phyloP scores from a whole-genome alignment of 148 eudicot genomes.

The Beta vulgaris region DNA sequence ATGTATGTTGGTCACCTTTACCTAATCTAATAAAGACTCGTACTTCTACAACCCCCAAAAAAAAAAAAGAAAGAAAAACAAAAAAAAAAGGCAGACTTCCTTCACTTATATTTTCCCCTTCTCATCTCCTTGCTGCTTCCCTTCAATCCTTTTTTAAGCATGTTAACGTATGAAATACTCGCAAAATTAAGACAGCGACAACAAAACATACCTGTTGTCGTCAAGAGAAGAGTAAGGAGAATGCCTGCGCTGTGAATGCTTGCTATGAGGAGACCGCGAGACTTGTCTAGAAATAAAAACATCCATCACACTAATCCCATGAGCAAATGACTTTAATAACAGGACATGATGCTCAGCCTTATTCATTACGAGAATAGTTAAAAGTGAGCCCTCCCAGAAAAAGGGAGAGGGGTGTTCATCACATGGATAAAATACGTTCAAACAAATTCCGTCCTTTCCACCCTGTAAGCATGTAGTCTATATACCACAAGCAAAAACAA shows the following conservation, averaged over 20 bases:
- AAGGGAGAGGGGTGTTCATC: not conserved
- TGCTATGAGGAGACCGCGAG: constrained; percentile 97
- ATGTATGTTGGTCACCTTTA: not conserved
- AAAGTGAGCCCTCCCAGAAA: constrained; percentile 14
- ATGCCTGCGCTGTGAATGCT: constrained; percentile 95
- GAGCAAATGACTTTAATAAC: constrained; percentile 39
- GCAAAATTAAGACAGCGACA: constrained; percentile 16
- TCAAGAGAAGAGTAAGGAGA: constrained; percentile 97
- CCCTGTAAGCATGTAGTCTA: constrained; percentile 1
- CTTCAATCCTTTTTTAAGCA: not conserved
- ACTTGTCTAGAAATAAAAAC: constrained; percentile 89
- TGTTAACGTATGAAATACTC: constrained; percentile 11
- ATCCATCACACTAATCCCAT: constrained; percentile 73
- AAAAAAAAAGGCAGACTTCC: not conserved
- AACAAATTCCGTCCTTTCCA: not conserved
- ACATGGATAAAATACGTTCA: not conserved
- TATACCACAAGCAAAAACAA: not conserved
- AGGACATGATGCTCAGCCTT: constrained; percentile 38
- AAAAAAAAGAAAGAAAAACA: not conserved
- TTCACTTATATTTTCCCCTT: not conserved
- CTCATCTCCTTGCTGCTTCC: not conserved
- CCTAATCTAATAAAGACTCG: not conserved
- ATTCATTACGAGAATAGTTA: constrained; percentile 24
- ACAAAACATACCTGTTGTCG: constrained; percentile 58
- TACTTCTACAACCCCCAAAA: not conserved